Percentiles rank a stretch among this genome's conserved stretches.
Conservation (phyloP, 2,329 filamentous ascomycete species). For the Aspergillus awamori region DNA sequence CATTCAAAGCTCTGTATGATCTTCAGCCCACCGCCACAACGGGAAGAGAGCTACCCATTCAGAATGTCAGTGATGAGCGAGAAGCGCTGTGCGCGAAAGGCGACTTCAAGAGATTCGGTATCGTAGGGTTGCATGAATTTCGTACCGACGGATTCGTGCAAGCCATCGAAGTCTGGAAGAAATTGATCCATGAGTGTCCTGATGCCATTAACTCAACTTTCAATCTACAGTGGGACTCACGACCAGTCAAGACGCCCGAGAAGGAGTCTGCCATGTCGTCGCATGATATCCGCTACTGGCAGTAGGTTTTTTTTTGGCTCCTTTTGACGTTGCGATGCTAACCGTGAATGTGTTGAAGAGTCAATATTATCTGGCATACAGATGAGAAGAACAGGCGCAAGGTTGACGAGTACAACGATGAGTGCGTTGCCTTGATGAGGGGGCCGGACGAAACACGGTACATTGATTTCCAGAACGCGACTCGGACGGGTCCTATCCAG, state of each 20-base stretch:
- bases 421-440: neutral
- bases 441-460: neutral
- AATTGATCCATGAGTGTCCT: neutral
- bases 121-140: neutral
- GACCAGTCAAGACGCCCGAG: neutral
- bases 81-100: slow-evolving; percentile 4
- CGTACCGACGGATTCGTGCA: neutral
- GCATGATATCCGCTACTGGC: slow-evolving; percentile 7
- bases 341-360: neutral
- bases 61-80: neutral
- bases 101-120: neutral
- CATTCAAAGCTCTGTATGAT: neutral
- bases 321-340: neutral
- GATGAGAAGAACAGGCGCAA: neutral
- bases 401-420: neutral
- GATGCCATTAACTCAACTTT: neutral
- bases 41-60: neutral
- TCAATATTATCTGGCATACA: slow-evolving; percentile 3
- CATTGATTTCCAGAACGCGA: neutral
- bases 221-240: slow-evolving; percentile 1
- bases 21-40: neutral
- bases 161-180: neutral
- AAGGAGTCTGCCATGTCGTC: neutral
- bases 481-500: neutral
- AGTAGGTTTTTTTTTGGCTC: neutral